These are phyloP conservation scores for Tulasnella sp. DNA, from an alignment of 768 basidiomycete species.

Conservation along the genomic window DNA sequence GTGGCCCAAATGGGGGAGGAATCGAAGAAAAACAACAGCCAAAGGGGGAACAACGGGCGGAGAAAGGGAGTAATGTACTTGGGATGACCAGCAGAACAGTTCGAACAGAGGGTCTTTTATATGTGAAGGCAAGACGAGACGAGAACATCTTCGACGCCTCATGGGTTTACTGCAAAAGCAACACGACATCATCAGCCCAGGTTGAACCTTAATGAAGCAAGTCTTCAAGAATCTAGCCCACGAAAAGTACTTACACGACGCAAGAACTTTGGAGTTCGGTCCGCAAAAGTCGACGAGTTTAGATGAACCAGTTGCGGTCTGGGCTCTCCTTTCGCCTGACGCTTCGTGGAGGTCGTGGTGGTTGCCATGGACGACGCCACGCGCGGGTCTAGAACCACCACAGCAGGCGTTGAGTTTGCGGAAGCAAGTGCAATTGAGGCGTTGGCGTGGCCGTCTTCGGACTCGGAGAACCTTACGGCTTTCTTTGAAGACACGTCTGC, in stretches of 20 bases:
- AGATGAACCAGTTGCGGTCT: not conserved
- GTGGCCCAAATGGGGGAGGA: not conserved
- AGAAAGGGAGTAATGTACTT: not conserved
- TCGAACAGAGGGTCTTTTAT: constrained; percentile 1
- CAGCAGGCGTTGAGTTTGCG: not conserved
- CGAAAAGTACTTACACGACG: constrained; percentile 9
- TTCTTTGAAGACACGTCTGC: constrained; percentile 7
- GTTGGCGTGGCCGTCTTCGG: not conserved
- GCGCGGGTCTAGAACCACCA: constrained; percentile 13
- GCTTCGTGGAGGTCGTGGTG: not conserved
- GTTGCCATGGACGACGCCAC: not conserved
- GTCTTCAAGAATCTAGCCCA: not conserved
- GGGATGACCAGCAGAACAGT: not conserved
- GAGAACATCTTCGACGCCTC: not conserved
- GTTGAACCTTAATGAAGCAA: not conserved
- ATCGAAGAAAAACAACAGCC: not conserved
- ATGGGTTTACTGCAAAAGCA: not conserved
- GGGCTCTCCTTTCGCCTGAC: not conserved
- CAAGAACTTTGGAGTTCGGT: constrained; percentile 19
- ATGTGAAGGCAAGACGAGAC: not conserved
- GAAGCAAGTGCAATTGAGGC: not conserved
- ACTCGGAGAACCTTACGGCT: constrained; percentile 22
- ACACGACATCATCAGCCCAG: not conserved
- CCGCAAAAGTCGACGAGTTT: not conserved
- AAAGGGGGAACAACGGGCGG: not conserved